Evolutionary conservation across 176 grass and related monocot genomes (phyloP), one percentile per base, ranked within the genome.

Genomic region (Oryza glumipatula): DNA sequence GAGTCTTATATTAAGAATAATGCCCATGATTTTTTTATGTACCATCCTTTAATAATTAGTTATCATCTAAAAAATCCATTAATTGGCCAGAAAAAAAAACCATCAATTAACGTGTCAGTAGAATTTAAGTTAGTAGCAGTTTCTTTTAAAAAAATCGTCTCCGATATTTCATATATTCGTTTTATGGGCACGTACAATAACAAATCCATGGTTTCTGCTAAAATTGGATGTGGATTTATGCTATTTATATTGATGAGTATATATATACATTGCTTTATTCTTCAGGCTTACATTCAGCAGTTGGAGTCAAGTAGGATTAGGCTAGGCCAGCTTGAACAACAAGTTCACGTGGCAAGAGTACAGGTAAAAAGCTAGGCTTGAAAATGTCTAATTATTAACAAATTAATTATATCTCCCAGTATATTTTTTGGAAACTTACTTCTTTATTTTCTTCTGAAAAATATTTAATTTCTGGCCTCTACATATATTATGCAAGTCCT

Each of bases 251-350:
- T 77, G 17, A 72, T 58, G 54, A 58, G 6, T 82, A 24, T 8
- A 6, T 82, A 24, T 8, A 19, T 72, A 5, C 11, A 54, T 0
- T 73, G 19, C 79, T 61, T 63, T 33, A 39, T 83, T 80, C 76
- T 79, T n/a, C 89, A 97, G 94, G 94, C 94, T 51, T 97, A 97
- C 45, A 86, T 97, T 73, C 94, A 97, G 83, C 94, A 97, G 46
- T 73, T 97, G 73, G 94, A 97, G 56, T 86, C 92, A 45, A 90
- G 92, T 87, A 94, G 90, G 71, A 81, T 92, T 70, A 94, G 72
- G 77, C 82, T 97, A 78, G 73, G 46, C 72, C 94, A 90, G 85
- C 64, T 94, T 67, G 94, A 97, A 48, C 94, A 94, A 32, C 88
- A 97, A 19, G 44, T 92, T 86, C 94, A 97, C 56, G 83, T 73